These are phyloP conservation scores for Testicularia cyperi DNA, from an alignment of 1,284 basidiomycete species.

Conservation along the genomic window DNA sequence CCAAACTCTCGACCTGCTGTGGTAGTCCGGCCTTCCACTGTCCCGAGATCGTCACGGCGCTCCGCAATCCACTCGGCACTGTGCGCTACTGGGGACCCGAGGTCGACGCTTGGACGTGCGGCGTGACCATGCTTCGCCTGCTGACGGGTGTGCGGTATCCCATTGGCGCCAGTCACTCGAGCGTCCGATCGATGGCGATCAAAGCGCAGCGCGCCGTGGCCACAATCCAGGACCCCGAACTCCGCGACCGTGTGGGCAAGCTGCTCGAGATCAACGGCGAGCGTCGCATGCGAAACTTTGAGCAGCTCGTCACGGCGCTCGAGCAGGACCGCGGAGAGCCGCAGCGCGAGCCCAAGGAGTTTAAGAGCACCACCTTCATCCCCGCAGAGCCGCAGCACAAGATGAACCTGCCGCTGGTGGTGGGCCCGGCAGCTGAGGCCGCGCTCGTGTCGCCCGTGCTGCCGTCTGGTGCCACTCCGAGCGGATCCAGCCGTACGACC, in stretches of 20 bases:
- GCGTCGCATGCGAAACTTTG: slow-evolving; percentile 63
- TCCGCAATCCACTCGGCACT: slow-evolving; percentile 63
- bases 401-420: slow-evolving; percentile 60
- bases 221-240: slow-evolving; percentile 59
- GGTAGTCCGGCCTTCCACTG: slow-evolving; percentile 65
- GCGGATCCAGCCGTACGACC: slow-evolving; percentile 22
- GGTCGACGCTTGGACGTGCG: slow-evolving; percentile 67
- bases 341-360: slow-evolving; percentile 51
- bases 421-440: slow-evolving; percentile 36
- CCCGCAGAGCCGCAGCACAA: slow-evolving; percentile 63
- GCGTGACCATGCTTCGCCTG: slow-evolving; percentile 64
- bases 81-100: slow-evolving; percentile 64
- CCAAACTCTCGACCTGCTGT: slow-evolving; percentile 67
- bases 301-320: slow-evolving; percentile 37
- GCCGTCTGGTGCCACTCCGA: slow-evolving; percentile 26
- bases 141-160: slow-evolving; percentile 65
- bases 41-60: slow-evolving; percentile 65
- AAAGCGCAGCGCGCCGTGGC: slow-evolving; percentile 62
- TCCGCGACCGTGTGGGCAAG: slow-evolving; percentile 61
- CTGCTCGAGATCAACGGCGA: slow-evolving; percentile 64
- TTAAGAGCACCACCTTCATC: slow-evolving; percentile 64
- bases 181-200: slow-evolving; percentile 62
- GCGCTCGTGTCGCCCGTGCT: slow-evolving; percentile 22
- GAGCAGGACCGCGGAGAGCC: slow-evolving; percentile 28
- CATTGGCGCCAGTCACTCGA: slow-evolving; percentile 64